Base-by-base conservation (phyloP, 805 yeast species). In the Saitoella complicata region DNA sequence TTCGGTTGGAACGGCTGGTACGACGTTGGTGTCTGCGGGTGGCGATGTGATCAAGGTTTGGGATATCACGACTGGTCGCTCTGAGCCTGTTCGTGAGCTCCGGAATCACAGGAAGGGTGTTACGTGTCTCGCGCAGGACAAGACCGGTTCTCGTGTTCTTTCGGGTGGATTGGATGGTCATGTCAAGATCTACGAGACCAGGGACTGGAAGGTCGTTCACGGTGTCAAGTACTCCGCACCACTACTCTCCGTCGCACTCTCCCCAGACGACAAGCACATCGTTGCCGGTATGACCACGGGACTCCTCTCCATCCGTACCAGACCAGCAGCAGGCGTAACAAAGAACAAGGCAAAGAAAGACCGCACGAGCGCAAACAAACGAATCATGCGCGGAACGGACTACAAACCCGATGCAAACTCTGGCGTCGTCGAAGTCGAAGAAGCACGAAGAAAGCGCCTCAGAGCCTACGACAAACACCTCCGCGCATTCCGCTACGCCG, bases 81-180 rank as follows among this genome's bases (percentile, higher is more conserved):
- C 29, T 3, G 78, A 78, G 57, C 59, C 65, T 46, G 66, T 82
- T 39, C 72, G 74, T 55, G 83, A 82, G 52, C 69, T 93, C 57
- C 73, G 77, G 42, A 88, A 87, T 62, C 91, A 91, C 67, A 87
- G 87, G 53, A 88, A 91, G 63, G 82, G 96, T 1, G 95, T 88
- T 37, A 87, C 96, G 10, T 78, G 87, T 49, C 66, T 87, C 50
- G 77, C 81, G 43, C 65, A 72, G 52, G 51, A 51, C 4, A 31
- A 42, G 7, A 40, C 47, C 6, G 37, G 40, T 11, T 10, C 44
- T 30, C 49, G 53, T 33, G 49, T 91, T 39, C 65, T 91, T 32
- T 96, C 94, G 2, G 96, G 97, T 11, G 86, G 96, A 0, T 68
- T 91, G 46, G 98, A 91, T 63, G 98, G 98, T 13, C 98, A 91